Conservation (phyloP, 169 alveolate genomes). For the Eimeria acervulina region DNA sequence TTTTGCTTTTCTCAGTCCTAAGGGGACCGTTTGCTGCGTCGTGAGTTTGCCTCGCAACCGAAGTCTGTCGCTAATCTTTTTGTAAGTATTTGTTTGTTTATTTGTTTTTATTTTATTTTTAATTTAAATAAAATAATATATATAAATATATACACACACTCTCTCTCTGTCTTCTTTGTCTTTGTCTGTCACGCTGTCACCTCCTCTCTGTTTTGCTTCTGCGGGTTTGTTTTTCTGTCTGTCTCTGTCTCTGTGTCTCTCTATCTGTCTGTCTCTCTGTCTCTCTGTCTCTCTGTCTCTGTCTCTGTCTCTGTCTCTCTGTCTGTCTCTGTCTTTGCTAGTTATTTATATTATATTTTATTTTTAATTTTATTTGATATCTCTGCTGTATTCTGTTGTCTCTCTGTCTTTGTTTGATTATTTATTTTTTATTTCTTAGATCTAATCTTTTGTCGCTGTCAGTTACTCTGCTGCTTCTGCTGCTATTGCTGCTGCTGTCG, state of each 20-base stretch:
- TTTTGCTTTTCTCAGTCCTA: constrained; percentile 63
- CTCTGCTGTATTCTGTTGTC: not conserved
- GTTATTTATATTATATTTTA: no score
- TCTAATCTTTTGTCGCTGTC: no score
- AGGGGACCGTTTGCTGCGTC: constrained; percentile 79
- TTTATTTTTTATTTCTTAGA: no score
- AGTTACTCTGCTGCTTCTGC: no score
- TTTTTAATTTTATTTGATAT: no score
- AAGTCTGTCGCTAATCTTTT: constrained; percentile 74
- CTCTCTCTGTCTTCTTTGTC: not conserved
- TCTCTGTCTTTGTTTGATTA: no score
- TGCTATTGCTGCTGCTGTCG: no score
- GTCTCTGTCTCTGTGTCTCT: not conserved
- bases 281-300: not conserved
- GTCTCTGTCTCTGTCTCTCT: not conserved
- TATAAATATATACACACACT: no score
- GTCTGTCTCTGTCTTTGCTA: no score
- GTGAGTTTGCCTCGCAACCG: constrained; percentile 69
- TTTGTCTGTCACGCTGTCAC: no score
- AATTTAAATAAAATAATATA: not conserved
- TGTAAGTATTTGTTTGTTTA: constrained; percentile 76
- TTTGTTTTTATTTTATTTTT: not conserved
- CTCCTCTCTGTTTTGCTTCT: no score
- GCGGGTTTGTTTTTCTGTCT: not conserved
- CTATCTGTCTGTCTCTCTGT: not conserved